phyloP scores from a whole-genome alignment of 768 basidiomycete species.

The Auricularia sp. region DNA sequence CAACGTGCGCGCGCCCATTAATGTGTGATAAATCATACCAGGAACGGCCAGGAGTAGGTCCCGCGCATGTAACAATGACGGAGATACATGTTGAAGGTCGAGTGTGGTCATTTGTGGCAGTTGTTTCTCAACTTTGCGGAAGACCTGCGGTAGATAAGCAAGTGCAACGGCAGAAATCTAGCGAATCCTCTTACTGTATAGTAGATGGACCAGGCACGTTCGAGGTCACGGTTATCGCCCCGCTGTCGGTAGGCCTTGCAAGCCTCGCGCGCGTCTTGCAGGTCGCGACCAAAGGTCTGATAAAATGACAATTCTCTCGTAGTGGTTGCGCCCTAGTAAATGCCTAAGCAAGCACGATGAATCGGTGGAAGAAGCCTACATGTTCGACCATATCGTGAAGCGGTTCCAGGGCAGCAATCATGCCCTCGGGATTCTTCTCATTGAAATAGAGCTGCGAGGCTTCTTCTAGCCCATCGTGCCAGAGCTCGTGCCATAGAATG shows the following conservation, averaged over 20 bases:
- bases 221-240: conserved; percentile 34
- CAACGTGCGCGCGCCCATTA: neutral
- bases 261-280: conserved; percentile 33
- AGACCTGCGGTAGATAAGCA: conserved; percentile 20
- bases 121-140: conserved; percentile 36
- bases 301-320: conserved; percentile 38
- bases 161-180: neutral
- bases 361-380: conserved; percentile 7
- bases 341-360: neutral
- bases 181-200: conserved; percentile 23
- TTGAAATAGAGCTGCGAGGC: conserved; percentile 39
- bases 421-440: conserved; percentile 37
- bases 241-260: conserved; percentile 30
- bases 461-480: conserved; percentile 42
- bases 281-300: conserved; percentile 35
- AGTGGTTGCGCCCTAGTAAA: conserved; percentile 33
- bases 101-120: conserved; percentile 34
- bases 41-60: conserved; percentile 61
- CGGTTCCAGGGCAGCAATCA: conserved; percentile 37
- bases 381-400: conserved; percentile 39
- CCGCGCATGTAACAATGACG: conserved; percentile 32
- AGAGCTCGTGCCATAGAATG: conserved; percentile 42
- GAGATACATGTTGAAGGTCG: conserved; percentile 41
- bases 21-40: conserved; percentile 37
- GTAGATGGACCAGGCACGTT: conserved; percentile 43